Evolutionary conservation across 177 flowering plant species (phyloP), one percentile per base, ranked within the genome.

Genomic region (Vitis hybrid): DNA sequence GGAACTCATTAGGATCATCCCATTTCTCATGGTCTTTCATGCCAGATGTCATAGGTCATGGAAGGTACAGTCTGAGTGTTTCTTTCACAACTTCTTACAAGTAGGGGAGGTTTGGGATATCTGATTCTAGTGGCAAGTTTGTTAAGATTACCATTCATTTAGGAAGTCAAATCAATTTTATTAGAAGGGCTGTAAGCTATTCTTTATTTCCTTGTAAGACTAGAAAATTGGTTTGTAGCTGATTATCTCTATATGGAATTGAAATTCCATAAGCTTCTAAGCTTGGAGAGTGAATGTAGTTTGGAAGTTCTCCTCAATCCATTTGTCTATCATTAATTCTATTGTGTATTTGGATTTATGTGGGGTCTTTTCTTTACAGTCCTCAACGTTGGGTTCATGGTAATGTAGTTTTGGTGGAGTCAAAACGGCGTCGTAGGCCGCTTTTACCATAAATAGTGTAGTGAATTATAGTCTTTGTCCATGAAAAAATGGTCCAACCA

Each of bases 401-500:
- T n/a, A n/a, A n/a, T n/a, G n/a, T n/a, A n/a, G n/a, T n/a, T n/a
- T n/a, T n/a, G 4, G 14, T n/a, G n/a, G 22, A 4, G n/a, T 53
- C 15, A 13, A 4, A 53, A 2, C 6, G 16, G 10, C 14, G 56
- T 55, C 19, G n/a, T 55, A 7, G 6, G n/a, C 2, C 13, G n/a
- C 16, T 55, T 15, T 16, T 16, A 14, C 16, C 16, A 13, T 55
- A 4, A 5, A 14, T 16, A 14, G n/a, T n/a, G 8, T 55, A 3
- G 16, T n/a, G 1, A 15, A 19, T 31, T 66, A 64, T 20, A 50
- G 12, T 10, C 13, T 66, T 52, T 55, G 13, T 55, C 45, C 61
- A 12, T 16, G 4, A 54, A 11, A 3, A 55, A 39, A 14, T 31
- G 20, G 14, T 49, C 80, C 80, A 80, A 74, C 29, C 22, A 72